Base-by-base conservation (phyloP, 331 rosid genomes). In the Quercus lobata region DNA sequence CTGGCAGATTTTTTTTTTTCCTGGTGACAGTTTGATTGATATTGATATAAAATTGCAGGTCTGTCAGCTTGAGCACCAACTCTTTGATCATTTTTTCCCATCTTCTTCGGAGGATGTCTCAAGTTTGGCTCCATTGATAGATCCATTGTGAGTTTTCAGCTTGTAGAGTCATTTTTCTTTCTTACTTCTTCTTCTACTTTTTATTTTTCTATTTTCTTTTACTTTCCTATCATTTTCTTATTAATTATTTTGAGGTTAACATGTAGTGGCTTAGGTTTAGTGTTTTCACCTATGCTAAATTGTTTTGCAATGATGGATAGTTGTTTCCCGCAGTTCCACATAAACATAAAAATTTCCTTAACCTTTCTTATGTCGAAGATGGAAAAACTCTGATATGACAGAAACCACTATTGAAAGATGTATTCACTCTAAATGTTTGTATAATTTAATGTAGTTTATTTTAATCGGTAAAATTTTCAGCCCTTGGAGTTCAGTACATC, bases 1-100 rank as follows among this genome's bases (percentile, higher is more conserved):
- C 69, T 15, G 52, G 29, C 30, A 25, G 35, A 15, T 62, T 6
- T 14, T 5, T 60, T 34, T 7, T 71, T 22, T 61, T 83, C 72
- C 32, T 73, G 19, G 71, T 55, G 57, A 76, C 7, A 58, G 30
- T 63, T 62, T 73, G 77, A 79, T 74, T 72, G 78, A 73, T 76
- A 78, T 46, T 69, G 35, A 70, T 77, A 24, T 75, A 54, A 46
- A 63, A 69, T 49, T 89, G 90, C 90, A 96, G 99, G 99, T 89
- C 84, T 96, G 98, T 89, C 99, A 96, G 86, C 99, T 93, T 77
- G 99, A 93, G 84, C 98, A 91, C 80, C 99, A 93, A 79, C 92
- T 93, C 78, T 96, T 96, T 77, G 87, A 87, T 86, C 99, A 96
- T 86, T 96, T 96, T 88, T 96, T 96, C 79, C 99, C 98, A 54